Evolutionary conservation across 176 grass and related monocot species (phyloP), one percentile per base, ranked within the genome.

Genomic region (Urochloa ruziziensis): DNA sequence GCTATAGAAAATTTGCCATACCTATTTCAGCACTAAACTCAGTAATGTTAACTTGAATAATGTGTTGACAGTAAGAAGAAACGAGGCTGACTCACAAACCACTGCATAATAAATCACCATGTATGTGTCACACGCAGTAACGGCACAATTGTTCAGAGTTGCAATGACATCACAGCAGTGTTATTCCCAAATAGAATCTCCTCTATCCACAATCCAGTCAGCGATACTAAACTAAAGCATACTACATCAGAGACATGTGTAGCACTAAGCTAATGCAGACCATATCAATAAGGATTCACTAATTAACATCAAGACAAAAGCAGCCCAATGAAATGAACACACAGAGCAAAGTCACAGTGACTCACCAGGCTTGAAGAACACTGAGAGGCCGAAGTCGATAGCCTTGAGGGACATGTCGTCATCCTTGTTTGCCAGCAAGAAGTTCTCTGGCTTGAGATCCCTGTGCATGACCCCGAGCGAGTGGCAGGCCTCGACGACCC

Each of bases 401-500:
- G 93, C 93, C 64, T 98, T 98, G 67, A 98, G 93, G 0, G 91
- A 98, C 69, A 87, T 78, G 59, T 95, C 96, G 24, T 98, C 89
- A 43, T 95, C 91, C 84, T 83, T 98, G 58, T 90, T 90, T 0
- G 67, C 87, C 34, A 98, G 87, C 52, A 95, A 86, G 86, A 98
- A 98, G 72, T 98, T 98, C 62, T 98, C 96, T 1, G 96, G 96
- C 67, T 95, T 98, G 82, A 95, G 96, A 84, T 98, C 96, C 88
- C 96, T 90, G 25, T 98, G 96, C 70, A 98, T 98, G 48, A 98
- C 93, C 8, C 96, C 96, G 13, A 98, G 83, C 23, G 96, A 98
- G 79, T 98, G 96, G 85, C 93, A 98, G 10, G 93, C 96, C 87
- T 98, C 96, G 35, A 98, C 87, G 11, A 95, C 93, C 10, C 96